These are phyloP conservation scores for Phragmites australis DNA, from an alignment of 176 grass and related monocot species.

Conservation along the genomic window DNA sequence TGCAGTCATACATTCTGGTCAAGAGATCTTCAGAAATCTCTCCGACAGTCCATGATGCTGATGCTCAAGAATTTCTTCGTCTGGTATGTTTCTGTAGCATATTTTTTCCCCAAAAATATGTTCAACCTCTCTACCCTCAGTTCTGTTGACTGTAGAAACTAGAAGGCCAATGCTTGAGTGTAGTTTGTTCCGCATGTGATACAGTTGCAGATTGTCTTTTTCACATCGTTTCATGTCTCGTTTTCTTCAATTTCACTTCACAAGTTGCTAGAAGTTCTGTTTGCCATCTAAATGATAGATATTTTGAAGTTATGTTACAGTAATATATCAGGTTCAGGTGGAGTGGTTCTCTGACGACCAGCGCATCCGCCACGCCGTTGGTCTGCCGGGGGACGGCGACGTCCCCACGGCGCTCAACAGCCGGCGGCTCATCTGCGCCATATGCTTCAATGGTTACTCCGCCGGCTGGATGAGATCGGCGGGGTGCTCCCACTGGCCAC, in stretches of 20 bases:
- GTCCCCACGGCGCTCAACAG: neutral
- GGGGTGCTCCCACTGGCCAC: constrained; percentile 16
- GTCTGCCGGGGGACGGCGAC: neutral
- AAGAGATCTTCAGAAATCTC: constrained; percentile 40
- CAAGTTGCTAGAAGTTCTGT: neutral
- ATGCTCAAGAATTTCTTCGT: constrained; percentile 59
- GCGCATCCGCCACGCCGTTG: neutral
- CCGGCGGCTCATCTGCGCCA: neutral
- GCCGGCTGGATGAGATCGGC: neutral
- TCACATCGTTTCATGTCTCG: neutral
- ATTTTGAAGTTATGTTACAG: neutral
- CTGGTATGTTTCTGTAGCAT: constrained; percentile 61
- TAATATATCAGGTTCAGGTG: neutral
- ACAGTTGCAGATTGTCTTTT: neutral
- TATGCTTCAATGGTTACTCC: neutral
- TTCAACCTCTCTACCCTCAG: neutral
- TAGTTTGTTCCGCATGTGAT: constrained; percentile 1
- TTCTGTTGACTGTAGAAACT: constrained; percentile 13
- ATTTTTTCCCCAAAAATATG: no score
- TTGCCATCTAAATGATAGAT: neutral
- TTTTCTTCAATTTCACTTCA: constrained; percentile 22
- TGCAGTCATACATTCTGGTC: constrained; percentile 93
- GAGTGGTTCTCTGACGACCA: constrained; percentile 37
- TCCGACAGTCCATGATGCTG: constrained; percentile 29
- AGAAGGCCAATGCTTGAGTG: neutral